These are phyloP conservation scores for Didymella exigua DNA, from an alignment of 2,329 filamentous ascomycete genomes.

Conservation along the genomic window DNA sequence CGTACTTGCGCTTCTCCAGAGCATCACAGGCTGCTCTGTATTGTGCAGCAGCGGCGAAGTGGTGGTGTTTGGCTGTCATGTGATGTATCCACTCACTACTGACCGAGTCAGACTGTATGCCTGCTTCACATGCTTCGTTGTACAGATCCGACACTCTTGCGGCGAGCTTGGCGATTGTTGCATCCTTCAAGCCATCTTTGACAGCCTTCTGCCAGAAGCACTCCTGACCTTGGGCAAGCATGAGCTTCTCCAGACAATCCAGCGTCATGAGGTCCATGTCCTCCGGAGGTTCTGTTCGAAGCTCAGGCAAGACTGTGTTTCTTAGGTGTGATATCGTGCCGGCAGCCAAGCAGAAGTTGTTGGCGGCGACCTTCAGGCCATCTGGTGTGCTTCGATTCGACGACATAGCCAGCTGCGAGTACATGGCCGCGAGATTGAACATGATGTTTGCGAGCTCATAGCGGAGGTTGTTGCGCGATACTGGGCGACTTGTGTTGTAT, in stretches of 20 bases:
- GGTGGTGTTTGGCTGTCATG: constrained; percentile 94
- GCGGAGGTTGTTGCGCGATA: constrained; percentile 68
- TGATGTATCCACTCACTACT: constrained; percentile 98
- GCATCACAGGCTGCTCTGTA: constrained; percentile 90
- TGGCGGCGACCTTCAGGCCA: constrained; percentile 84
- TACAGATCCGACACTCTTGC: constrained; percentile 92
- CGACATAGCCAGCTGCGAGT: constrained; percentile 86
- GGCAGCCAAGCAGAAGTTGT: constrained; percentile 86
- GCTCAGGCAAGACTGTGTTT: constrained; percentile 76
- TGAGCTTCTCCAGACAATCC: constrained; percentile 79
- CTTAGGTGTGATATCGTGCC: constrained; percentile 83
- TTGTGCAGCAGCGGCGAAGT: constrained; percentile 94
- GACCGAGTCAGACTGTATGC: constrained; percentile 85
- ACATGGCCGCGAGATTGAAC: constrained; percentile 91
- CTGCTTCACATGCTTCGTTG: constrained; percentile 79
- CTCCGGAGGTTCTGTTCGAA: constrained; percentile 83
- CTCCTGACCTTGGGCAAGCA: constrained; percentile 92
- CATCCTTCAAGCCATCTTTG: constrained; percentile 91
- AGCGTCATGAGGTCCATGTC: constrained; percentile 93
- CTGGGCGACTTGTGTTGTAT: constrained; percentile 79
- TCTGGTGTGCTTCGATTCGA: constrained; percentile 79
- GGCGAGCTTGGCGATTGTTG: constrained; percentile 87
- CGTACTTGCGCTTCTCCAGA: constrained; percentile 90
- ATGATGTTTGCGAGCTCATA: constrained; percentile 91
- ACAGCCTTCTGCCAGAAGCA: constrained; percentile 98